Percentiles rank a stretch among this genome's conserved stretches.
phyloP scores from a whole-genome alignment of 805 yeast genomes.

The Sugiyamaella marilandica region DNA sequence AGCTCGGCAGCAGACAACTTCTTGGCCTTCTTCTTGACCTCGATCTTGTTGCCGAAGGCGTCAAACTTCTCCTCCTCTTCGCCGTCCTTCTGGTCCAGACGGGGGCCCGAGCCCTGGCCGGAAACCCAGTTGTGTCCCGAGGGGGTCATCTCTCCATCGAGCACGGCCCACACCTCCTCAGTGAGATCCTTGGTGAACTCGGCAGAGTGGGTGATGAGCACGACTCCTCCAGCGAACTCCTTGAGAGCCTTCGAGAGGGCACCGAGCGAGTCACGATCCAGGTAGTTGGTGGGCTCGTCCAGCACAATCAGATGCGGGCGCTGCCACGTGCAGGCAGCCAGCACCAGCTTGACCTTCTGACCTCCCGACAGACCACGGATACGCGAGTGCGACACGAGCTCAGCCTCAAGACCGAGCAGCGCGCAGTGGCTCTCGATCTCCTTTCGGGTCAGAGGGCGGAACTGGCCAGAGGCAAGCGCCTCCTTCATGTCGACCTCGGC shows the following conservation, averaged over 20 bases:
- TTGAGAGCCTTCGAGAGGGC: constrained; percentile 98
- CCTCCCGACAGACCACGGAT: constrained; percentile 99
- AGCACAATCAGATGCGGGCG: constrained; percentile 99
- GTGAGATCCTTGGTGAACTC: constrained; percentile 99
- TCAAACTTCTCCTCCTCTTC: constrained; percentile 98
- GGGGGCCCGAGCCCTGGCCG: constrained; percentile 99
- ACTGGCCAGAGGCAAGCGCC: constrained; percentile 99
- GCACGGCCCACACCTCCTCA: constrained; percentile 99
- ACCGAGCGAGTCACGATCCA: constrained; percentile 98
- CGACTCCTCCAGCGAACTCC: constrained; percentile 99
- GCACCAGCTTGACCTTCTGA: constrained; percentile 98
- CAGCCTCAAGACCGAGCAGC: constrained; percentile 97
- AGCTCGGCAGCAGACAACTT: constrained; percentile 98
- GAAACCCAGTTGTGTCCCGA: constrained; percentile 99
- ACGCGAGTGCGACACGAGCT: constrained; percentile 99
- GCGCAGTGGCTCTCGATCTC: constrained; percentile 99
- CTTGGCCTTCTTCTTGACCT: constrained; percentile 90
- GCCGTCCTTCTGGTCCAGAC: constrained; percentile 92
- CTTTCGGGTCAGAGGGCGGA: constrained; percentile 99
- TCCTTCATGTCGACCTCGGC: constrained; percentile 99
- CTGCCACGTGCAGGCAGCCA: constrained; percentile 99
- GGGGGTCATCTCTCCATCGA: constrained; percentile 98
- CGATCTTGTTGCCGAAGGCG: constrained; percentile 99
- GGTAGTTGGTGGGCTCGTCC: constrained; percentile 98
- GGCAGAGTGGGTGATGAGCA: constrained; percentile 99